Evolutionary conservation across 768 basidiomycete genomes (phyloP).

Genomic region (Pisolithus tinctorius): DNA sequence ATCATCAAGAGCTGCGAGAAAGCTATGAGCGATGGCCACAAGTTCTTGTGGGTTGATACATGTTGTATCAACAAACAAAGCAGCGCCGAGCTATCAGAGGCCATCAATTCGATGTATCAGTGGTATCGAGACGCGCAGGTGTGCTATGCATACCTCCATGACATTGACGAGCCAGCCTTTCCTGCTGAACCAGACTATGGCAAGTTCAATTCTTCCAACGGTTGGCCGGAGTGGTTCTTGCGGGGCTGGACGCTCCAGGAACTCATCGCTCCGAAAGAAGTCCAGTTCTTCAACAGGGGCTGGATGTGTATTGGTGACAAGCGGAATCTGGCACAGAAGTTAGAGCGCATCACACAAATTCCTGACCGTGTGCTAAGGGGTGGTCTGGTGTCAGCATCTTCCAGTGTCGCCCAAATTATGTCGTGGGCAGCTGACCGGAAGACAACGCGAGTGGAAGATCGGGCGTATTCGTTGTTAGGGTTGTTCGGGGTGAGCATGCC

Average conservation of each 20-base stretch:
- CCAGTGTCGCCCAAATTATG: slow-evolving; percentile 6
- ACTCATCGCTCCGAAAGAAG: slow-evolving; percentile 9
- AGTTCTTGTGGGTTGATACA: slow-evolving; percentile 12
- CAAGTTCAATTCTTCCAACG: neutral
- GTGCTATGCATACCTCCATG: slow-evolving; percentile 12
- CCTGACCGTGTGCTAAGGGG: neutral
- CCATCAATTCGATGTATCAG: slow-evolving; percentile 15
- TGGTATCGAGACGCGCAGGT: slow-evolving; percentile 13
- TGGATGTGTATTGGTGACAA: slow-evolving; percentile 9
- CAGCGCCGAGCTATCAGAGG: slow-evolving; percentile 13
- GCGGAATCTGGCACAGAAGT: neutral
- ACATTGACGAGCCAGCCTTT: neutral
- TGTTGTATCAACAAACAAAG: slow-evolving; percentile 15
- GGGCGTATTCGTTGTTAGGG: slow-evolving; percentile 14
- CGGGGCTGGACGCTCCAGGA: slow-evolving; percentile 4
- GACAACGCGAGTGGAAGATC: slow-evolving; percentile 12
- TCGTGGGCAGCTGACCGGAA: slow-evolving; percentile 12
- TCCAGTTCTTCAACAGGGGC: slow-evolving; percentile 9
- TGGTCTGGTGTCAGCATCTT: neutral
- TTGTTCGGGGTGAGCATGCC: slow-evolving; percentile 10
- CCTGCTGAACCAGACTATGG: neutral
- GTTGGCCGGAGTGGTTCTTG: slow-evolving; percentile 10
- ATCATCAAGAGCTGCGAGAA: neutral
- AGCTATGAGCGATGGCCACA: slow-evolving; percentile 3
- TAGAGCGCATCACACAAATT: neutral